Evolutionary conservation across 805 yeast genomes (phyloP), one percentile per base, ranked within the genome.

Genomic region (Candida krabiensis): DNA sequence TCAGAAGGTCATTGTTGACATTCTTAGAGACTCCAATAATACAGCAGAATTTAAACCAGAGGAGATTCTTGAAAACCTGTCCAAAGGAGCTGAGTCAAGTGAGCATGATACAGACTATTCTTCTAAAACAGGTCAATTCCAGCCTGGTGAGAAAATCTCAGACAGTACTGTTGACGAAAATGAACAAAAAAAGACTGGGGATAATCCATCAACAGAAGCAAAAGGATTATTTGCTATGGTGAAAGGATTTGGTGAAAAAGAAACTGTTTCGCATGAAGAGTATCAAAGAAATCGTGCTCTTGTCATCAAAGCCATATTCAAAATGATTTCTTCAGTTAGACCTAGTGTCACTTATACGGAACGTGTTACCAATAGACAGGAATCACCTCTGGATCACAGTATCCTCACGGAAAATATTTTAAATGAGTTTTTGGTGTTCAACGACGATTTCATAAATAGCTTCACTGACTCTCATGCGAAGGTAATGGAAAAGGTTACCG

Each of bases 391-490:
- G 22, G 46, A 42, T 15, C 42, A 33, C n/a, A 17, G 34, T 5
- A 3, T 46, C 5, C 29, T 46, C 11, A 28, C 49, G 1, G 56
- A 52, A 23, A 31, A 37, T 8, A 28, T 44, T 9, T 24, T 50
- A n/a, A 29, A 36, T 14, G 44, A 50, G 19, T 52, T 46, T 27
- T 58, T 80, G 17, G 71, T 71, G 35, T 55, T 80, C 23, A 56
- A 60, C 9, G 61, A 60, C 1, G 57, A 56, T 0, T 80, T 77
- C 46, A 57, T 74, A 24, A 46, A 49, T 2, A 55, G 64, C 17
- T 66, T 80, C 67, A 64, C 55, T 14, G 46, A 48, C 13, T 67
- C 77, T 13, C 86, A 80, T 54, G 37, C 55, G 4, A 53, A 56
- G 30, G 71, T 73, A 9, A 59, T 75, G 19, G 54, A 56, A 2